These are phyloP conservation scores for Davidsoniella neocaledoniae DNA, from an alignment of 2,329 filamentous ascomycete species.

Conservation along the genomic window DNA sequence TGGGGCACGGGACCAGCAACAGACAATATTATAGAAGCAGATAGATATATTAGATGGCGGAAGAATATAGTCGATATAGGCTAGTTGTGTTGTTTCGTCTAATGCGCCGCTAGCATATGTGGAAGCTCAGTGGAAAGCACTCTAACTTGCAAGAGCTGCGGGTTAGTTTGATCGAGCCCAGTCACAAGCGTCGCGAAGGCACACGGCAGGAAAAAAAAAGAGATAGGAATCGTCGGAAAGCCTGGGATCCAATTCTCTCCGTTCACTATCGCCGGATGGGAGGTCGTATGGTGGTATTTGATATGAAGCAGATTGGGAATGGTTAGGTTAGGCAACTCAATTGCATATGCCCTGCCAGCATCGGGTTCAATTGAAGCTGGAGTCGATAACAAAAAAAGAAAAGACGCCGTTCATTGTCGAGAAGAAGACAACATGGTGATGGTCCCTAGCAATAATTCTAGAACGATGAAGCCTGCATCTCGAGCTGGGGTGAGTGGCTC, in stretches of 20 bases:
- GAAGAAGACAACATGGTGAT: too few relatives aligned
- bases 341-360: not conserved
- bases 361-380: too few relatives aligned
- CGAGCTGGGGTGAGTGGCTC: too few relatives aligned
- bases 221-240: not conserved
- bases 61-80: not conserved
- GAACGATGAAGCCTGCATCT: too few relatives aligned
- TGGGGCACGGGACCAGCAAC: slow-evolving; percentile 12
- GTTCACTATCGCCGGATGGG: too few relatives aligned
- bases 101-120: not conserved
- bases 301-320: too few relatives aligned
- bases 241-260: too few relatives aligned
- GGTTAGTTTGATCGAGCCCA: not conserved
- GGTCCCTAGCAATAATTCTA: too few relatives aligned
- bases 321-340: not conserved
- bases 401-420: too few relatives aligned
- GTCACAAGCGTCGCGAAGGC: not conserved
- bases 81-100: not conserved
- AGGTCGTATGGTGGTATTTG: too few relatives aligned
- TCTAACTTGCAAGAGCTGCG: not conserved
- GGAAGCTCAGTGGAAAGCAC: not conserved
- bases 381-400: too few relatives aligned
- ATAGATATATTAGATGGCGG: not conserved
- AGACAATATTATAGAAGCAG: not conserved
- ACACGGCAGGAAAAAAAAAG: not conserved